A percentile compares a stretch with the other conserved stretches of the same genome.
Conservation (phyloP, 257 asterid species). For the Solanum pennellii region DNA sequence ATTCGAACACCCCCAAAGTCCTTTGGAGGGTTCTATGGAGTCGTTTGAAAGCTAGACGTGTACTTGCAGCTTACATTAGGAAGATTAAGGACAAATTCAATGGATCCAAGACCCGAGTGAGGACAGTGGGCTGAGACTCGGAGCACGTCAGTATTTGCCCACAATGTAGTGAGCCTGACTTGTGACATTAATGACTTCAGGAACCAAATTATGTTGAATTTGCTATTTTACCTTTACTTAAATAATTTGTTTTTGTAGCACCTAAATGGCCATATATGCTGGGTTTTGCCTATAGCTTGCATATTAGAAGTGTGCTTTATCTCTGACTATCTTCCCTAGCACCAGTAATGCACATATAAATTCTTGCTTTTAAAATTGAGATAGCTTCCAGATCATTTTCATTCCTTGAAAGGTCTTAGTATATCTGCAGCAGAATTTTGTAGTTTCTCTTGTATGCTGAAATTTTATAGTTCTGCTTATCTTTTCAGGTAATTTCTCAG, state of each 20-base stretch:
- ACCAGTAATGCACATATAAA: not conserved
- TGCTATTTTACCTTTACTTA: not conserved
- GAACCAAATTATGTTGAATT: not conserved
- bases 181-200: not conserved
- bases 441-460: conserved; percentile 1
- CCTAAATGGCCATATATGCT: not conserved
- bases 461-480: not conserved
- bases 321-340: not conserved
- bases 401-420: not conserved
- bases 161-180: not conserved
- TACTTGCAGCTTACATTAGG: not conserved
- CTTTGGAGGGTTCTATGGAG: not conserved
- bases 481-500: conserved; percentile 61
- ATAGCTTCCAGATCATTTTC: not conserved
- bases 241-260: not conserved
- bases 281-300: not conserved
- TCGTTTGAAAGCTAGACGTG: not conserved
- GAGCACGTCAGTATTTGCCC: not conserved
- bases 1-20: not conserved
- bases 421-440: not conserved
- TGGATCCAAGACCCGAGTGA: not conserved
- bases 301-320: not conserved
- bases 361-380: not conserved
- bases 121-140: not conserved
- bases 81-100: not conserved